Conservation (phyloP, 2,329 filamentous ascomycete species). For the Aspergillus fumigatus region DNA sequence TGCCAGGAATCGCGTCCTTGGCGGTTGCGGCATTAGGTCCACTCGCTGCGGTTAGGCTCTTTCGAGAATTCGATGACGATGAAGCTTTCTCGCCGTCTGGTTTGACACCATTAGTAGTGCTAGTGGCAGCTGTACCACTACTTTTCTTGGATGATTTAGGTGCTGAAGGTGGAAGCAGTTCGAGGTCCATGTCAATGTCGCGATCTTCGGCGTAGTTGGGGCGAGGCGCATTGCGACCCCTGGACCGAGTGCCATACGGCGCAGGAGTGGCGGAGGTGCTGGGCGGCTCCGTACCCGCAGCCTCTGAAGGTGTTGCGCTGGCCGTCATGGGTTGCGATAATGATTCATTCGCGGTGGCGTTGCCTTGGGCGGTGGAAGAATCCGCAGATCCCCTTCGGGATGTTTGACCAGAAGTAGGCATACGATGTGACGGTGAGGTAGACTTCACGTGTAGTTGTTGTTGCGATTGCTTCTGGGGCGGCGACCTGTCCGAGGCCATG, state of each 20-base stretch:
- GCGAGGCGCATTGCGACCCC: slow-evolving; percentile 77
- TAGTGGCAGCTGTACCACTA: slow-evolving; percentile 21
- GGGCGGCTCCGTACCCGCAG: slow-evolving; percentile 31
- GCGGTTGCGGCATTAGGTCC: slow-evolving; percentile 22
- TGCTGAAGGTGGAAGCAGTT: slow-evolving; percentile 43
- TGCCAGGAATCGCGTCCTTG: slow-evolving; percentile 52
- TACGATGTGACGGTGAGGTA: slow-evolving; percentile 20
- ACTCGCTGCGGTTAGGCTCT: slow-evolving; percentile 35
- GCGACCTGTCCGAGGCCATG: slow-evolving; percentile 30
- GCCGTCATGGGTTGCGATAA: slow-evolving; percentile 42
- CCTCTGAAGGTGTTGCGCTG: slow-evolving; percentile 40
- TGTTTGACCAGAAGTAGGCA: slow-evolving; percentile 34
- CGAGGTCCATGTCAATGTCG: slow-evolving; percentile 87
- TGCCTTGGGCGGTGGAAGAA: slow-evolving; percentile 16
- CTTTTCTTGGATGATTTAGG: slow-evolving; percentile 31
- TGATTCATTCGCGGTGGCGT: slow-evolving; percentile 30
- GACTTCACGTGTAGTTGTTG: slow-evolving; percentile 22
- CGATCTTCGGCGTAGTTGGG: slow-evolving; percentile 94
- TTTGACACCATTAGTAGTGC: slow-evolving; percentile 29
- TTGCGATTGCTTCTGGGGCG: slow-evolving; percentile 22
- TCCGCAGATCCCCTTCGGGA: slow-evolving; percentile 20
- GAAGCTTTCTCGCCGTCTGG: slow-evolving; percentile 35
- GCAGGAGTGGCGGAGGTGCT: slow-evolving; percentile 51
- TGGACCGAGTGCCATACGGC: slow-evolving; percentile 87
- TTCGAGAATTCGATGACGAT: slow-evolving; percentile 36